Conservation (phyloP, 371 early-diverging fungal species). For the Nematocida ausubeli region DNA sequence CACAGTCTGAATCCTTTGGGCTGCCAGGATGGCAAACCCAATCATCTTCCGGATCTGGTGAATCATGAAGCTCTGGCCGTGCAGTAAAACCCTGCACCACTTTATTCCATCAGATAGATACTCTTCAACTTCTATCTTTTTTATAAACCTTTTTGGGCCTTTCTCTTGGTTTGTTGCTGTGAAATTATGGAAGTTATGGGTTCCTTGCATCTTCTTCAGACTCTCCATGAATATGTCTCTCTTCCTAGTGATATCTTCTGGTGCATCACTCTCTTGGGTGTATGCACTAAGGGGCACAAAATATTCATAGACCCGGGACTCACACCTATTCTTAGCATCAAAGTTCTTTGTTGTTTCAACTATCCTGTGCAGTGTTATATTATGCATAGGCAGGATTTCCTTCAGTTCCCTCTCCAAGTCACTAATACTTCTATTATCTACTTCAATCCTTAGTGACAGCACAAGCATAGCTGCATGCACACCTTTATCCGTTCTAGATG, state of each 20-base stretch:
- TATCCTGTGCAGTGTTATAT: conserved; percentile 71
- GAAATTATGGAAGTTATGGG: conserved; percentile 90
- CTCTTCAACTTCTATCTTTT: conserved; percentile 70
- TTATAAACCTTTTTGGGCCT: conserved; percentile 75
- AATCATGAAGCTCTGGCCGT: conserved; percentile 95
- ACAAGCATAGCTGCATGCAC: conserved; percentile 95
- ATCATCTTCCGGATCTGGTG: conserved; percentile 97
- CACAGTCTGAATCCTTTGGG: conserved; percentile 38
- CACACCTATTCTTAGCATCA: conserved; percentile 81
- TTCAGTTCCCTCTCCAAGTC: conserved; percentile 26
- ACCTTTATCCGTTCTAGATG: conserved; percentile 97
- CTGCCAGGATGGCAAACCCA: conserved; percentile 57
- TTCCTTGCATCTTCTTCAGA: conserved; percentile 75
- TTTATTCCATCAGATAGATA: conserved; percentile 73
- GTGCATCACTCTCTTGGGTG: conserved; percentile 5
- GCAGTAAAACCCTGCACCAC: conserved; percentile 82
- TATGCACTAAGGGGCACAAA: conserved; percentile 72
- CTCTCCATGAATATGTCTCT: conserved; percentile 66
- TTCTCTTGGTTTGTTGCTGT: conserved; percentile 75
- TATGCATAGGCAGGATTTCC: conserved; percentile 75
- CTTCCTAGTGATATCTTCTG: conserved; percentile 15
- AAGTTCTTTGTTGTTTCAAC: conserved; percentile 75
- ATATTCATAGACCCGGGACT: conserved; percentile 90
- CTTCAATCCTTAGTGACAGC: conserved; percentile 74
- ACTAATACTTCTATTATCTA: background rate